A percentile compares a stretch with the other conserved stretches of the same genome.
Evolutionary conservation across 202 grass and related monocot genomes (phyloP).

Genomic region (Elaeis oleifera): DNA sequence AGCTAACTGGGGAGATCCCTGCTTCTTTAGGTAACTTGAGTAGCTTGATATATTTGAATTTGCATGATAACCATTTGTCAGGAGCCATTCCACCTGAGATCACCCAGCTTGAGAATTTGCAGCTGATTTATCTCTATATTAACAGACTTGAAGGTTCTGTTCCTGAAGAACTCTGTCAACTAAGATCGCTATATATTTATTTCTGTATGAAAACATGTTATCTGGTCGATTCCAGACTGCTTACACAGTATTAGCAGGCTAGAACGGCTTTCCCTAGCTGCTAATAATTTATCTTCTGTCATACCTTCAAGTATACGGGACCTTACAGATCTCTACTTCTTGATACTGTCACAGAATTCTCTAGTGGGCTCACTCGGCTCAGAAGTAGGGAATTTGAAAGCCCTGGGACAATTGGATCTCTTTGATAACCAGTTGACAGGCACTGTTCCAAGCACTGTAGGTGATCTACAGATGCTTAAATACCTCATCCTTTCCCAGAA

Average conservation of each 20-base stretch:
- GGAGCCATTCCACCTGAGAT: not conserved
- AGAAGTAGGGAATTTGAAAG: not conserved
- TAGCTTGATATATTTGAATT: not conserved
- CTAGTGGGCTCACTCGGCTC: not conserved
- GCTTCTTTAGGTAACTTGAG: not conserved
- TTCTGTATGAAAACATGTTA: not conserved
- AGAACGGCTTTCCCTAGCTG: not conserved
- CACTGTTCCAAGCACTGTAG: constrained; percentile 32
- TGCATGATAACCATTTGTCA: not conserved
- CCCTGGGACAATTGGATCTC: constrained; percentile 11
- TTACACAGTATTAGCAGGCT: not conserved
- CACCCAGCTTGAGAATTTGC: not conserved
- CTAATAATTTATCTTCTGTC: not conserved
- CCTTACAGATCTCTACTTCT: not conserved
- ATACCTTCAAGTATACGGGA: not conserved
- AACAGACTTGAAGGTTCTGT: not conserved
- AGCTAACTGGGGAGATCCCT: not conserved
- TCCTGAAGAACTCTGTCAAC: not conserved
- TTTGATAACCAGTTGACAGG: constrained; percentile 31
- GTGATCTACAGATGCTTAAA: constrained; percentile 34
- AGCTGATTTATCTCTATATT: not conserved
- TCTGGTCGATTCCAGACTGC: not conserved
- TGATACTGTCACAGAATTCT: constrained; percentile 1
- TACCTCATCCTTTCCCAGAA: constrained; percentile 36
- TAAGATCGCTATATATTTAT: constrained; percentile 3